phyloP scores from a whole-genome alignment of 768 basidiomycete genomes.

The Rhizopogon vulgaris region DNA sequence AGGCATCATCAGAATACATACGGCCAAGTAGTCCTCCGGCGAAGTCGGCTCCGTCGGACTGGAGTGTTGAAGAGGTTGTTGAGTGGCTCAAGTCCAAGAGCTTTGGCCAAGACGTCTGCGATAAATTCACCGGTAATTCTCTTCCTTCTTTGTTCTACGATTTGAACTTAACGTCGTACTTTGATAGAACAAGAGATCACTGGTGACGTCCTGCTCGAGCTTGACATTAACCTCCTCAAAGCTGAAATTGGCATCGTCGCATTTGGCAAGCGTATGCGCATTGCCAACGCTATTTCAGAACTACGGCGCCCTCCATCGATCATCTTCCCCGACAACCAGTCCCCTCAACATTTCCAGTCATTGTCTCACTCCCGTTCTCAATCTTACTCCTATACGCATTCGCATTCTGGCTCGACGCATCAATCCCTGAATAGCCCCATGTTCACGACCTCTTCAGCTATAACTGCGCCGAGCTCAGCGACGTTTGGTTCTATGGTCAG shows the following conservation, averaged over 20 bases:
- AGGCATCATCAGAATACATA: conserved; percentile 12
- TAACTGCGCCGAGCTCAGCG: conserved; percentile 14
- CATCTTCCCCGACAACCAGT: conserved; percentile 42
- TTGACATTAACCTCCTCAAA: conserved; percentile 88
- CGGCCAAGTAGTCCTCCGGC: conserved; percentile 16
- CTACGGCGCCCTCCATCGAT: conserved; percentile 70
- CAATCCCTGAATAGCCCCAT: conserved; percentile 40
- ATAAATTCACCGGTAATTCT: conserved; percentile 77
- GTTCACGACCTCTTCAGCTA: conserved; percentile 19
- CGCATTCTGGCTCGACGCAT: conserved; percentile 34
- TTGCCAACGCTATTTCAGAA: conserved; percentile 88
- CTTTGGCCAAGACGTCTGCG: conserved; percentile 77
- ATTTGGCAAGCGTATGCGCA: conserved; percentile 91
- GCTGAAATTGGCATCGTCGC: conserved; percentile 88
- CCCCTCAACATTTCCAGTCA: conserved; percentile 28
- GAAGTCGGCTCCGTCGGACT: conserved; percentile 56
- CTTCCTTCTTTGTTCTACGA: not conserved
- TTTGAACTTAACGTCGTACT: not conserved
- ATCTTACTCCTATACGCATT: conserved; percentile 27
- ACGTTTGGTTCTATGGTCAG: conserved; percentile 18
- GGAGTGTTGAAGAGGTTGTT: conserved; percentile 85
- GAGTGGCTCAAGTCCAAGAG: conserved; percentile 83
- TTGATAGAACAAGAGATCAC: conserved; percentile 93
- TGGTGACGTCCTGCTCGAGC: conserved; percentile 92
- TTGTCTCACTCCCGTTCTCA: conserved; percentile 21